Conservation (phyloP, 805 yeast genomes). For the Vanderwaltozyma verrucispora region DNA sequence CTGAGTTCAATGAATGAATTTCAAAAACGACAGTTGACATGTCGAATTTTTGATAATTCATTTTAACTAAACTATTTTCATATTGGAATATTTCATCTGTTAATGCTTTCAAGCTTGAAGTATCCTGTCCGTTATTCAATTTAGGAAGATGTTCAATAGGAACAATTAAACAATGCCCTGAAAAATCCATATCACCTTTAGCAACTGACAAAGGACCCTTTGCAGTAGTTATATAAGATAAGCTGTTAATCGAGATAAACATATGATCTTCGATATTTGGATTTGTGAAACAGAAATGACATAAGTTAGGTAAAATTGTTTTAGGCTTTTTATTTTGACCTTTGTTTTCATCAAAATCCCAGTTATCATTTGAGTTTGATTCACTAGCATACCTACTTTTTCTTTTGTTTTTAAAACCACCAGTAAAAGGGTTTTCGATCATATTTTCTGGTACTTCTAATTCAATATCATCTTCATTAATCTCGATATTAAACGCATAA, state of each 20-base stretch:
- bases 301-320: constrained; percentile 45
- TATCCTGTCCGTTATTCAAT: constrained; percentile 19
- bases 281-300: constrained; percentile 79
- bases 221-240: constrained; percentile 62
- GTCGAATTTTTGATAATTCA: constrained; percentile 36
- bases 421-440: constrained; percentile 27
- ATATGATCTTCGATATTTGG: constrained; percentile 70
- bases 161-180: constrained; percentile 75
- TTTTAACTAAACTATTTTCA: constrained; percentile 38
- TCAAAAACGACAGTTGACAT: constrained; percentile 57
- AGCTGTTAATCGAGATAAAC: constrained; percentile 64
- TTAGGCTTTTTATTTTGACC: constrained; percentile 25
- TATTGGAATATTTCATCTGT: constrained; percentile 38
- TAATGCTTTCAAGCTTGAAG: constrained; percentile 11
- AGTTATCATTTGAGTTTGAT: too few species aligned
- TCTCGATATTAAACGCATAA: constrained; percentile 52
- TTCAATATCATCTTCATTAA: constrained; percentile 20
- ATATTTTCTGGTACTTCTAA: constrained; percentile 17
- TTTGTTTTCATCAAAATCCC: too few species aligned
- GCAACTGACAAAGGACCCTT: constrained; percentile 73
- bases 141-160: constrained; percentile 68
- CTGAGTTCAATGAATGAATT: constrained; percentile 48
- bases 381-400: too few species aligned
- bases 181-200: constrained; percentile 38
- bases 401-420: too few species aligned